Conservation (phyloP, 1,284 basidiomycete species). For the Malassezia sp. region DNA sequence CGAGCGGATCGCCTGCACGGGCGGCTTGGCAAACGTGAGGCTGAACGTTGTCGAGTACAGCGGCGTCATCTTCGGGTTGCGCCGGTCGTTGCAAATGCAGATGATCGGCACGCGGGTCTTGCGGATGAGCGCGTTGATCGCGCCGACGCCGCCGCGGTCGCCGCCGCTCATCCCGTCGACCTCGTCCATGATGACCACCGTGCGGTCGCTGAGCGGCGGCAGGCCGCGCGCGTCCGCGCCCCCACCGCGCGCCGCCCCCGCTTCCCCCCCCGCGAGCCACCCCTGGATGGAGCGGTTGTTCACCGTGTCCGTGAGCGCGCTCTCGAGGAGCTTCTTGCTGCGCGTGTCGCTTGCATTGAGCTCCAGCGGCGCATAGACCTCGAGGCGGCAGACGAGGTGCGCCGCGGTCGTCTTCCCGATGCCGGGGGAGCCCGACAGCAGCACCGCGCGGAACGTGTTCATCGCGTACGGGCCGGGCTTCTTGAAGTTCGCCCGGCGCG, state of each 20-base stretch:
- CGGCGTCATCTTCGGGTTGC: constrained; percentile 80
- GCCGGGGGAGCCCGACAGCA: constrained; percentile 86
- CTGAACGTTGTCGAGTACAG: constrained; percentile 63
- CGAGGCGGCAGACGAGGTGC: constrained; percentile 75
- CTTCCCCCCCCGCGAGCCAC: constrained; percentile 54
- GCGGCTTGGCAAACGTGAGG: constrained; percentile 50
- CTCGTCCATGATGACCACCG: constrained; percentile 96
- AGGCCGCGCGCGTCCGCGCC: constrained; percentile 10
- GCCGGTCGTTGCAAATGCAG: constrained; percentile 86
- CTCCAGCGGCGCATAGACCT: constrained; percentile 82
- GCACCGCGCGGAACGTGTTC: constrained; percentile 72
- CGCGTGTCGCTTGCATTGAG: constrained; percentile 89
- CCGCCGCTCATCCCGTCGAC: constrained; percentile 98
- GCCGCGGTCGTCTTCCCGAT: constrained; percentile 97
- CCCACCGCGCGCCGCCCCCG: too few relatives aligned
- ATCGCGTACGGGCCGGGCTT: constrained; percentile 84
- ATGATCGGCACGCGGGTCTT: constrained; percentile 96
- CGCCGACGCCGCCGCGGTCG: constrained; percentile 88
- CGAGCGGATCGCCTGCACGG: constrained; percentile 22
- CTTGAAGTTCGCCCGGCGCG: constrained; percentile 55
- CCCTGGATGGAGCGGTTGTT: constrained; percentile 68
- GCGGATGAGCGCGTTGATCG: constrained; percentile 79
- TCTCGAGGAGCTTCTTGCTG: constrained; percentile 93
- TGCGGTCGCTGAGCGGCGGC: constrained; percentile 60
- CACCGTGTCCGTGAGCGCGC: constrained; percentile 47